Conservation (phyloP, 2,329 filamentous ascomycete species). For the Fusarium verticillioides region DNA sequence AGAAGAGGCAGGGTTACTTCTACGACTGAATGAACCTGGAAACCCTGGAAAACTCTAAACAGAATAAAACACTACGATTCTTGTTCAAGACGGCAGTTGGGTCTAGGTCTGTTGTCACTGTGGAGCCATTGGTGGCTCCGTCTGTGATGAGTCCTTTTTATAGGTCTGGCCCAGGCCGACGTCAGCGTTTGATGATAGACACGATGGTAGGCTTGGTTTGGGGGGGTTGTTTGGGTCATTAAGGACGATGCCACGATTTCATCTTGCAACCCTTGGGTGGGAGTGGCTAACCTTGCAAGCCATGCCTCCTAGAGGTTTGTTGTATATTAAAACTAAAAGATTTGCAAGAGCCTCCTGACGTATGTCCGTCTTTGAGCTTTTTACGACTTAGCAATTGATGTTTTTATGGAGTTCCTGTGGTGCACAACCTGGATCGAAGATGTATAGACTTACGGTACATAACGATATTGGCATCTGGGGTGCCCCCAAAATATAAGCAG, state of each 20-base stretch:
- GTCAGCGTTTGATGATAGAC: conserved; percentile 11
- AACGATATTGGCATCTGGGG: no score
- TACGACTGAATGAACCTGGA: conserved; percentile 42
- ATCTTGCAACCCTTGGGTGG: background rate
- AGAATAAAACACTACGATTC: conserved; percentile 34
- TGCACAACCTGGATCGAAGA: background rate
- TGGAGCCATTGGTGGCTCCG: conserved; percentile 16
- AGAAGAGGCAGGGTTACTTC: conserved; percentile 36
- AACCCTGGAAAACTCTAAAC: conserved; percentile 30
- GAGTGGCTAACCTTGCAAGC: conserved; percentile 12
- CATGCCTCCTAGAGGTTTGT: conserved; percentile 27
- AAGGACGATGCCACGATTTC: conserved; percentile 17
- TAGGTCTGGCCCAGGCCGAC: background rate
- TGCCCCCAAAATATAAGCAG: background rate
- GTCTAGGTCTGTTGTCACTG: conserved; percentile 28
- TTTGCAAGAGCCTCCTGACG: conserved; percentile 17
- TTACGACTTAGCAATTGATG: conserved; percentile 37
- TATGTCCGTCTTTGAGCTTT: conserved; percentile 24
- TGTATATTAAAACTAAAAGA: conserved; percentile 37
- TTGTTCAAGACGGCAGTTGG: conserved; percentile 26
- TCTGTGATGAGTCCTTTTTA: conserved; percentile 8
- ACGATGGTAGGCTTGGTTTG: conserved; percentile 14
- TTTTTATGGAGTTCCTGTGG: conserved; percentile 11
- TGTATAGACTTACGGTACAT: background rate
- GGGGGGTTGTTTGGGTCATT: conserved; percentile 12